phyloP scores from a whole-genome alignment of 2,329 filamentous ascomycete species.

The Ophiocordyceps camponoti-leonardi region DNA sequence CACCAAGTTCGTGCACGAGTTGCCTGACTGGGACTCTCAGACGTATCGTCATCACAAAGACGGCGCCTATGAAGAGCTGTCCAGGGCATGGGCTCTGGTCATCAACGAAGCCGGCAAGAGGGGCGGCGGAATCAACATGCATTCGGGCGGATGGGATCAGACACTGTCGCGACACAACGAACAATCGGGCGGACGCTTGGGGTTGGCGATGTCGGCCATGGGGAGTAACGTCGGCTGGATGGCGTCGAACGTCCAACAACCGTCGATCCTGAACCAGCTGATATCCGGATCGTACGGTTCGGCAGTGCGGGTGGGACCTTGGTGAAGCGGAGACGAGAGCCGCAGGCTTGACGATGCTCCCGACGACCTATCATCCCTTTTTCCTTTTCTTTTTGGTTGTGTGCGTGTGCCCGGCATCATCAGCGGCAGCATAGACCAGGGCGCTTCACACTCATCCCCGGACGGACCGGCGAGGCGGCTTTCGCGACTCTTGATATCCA shows the following conservation, averaged over 20 bases:
- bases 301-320: constrained; percentile 45
- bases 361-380: neutral
- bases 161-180: constrained; percentile 76
- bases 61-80: constrained; percentile 89
- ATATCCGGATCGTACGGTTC: constrained; percentile 42
- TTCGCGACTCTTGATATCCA: constrained; percentile 9
- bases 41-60: constrained; percentile 87
- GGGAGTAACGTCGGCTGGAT: constrained; percentile 64
- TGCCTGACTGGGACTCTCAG: constrained; percentile 82
- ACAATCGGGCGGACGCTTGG: constrained; percentile 65
- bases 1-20: constrained; percentile 73
- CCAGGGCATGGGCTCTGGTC: constrained; percentile 81
- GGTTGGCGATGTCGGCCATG: constrained; percentile 64
- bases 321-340: constrained; percentile 19
- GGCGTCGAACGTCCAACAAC: constrained; percentile 30
- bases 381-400: constrained; percentile 10
- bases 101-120: constrained; percentile 82
- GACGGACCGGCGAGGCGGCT: neutral
- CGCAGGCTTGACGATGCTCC: neutral
- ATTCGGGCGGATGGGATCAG: constrained; percentile 86
- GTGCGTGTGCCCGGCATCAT: no score
- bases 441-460: constrained; percentile 6
- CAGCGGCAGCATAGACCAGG: constrained; percentile 19
- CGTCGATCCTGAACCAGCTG: constrained; percentile 45
- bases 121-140: constrained; percentile 75